Evolutionary conservation across 169 alveolate species (phyloP), one percentile per base, ranked within the genome.

Genomic region (Babesia divergens): DNA sequence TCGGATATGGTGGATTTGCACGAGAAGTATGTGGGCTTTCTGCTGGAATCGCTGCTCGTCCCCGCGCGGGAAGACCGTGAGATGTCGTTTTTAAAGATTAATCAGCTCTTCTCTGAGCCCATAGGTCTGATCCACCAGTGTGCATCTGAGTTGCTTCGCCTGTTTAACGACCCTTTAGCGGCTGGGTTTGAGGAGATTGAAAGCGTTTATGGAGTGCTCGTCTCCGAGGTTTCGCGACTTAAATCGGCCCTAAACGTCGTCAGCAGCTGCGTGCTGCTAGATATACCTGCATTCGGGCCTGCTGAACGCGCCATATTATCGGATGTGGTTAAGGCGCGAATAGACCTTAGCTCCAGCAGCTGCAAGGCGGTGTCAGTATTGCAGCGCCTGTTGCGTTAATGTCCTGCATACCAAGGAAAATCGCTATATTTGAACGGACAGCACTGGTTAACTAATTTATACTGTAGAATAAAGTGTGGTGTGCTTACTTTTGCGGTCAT

Each of bases 341-440:
- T 62, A n/a, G 43, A 62, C 49, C 59, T 62, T 0, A 62, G 47
- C 60, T n/a, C 60, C 34, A n/a, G 35, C 7, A 24, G 32, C 31
- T 62, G 72, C 72, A 26, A 46, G 20, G 49, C 60, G 22, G 51
- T 62, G 26, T 34, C 72, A 9, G 56, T 62, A 20, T 46, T 62
- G 35, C 59, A 44, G 31, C 72, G 72, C 34, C 59, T 62, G 13
- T 49, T 62, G 2, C 52, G 72, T 0, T 62, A 32, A 28, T 40
- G 32, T 1, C 38, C 54, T 9, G 8, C 49, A 13, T 16, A 24
- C n/a, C n/a, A n/a, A n/a, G n/a, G n/a, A n/a, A n/a, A n/a, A n/a
- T n/a, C n/a, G n/a, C n/a, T n/a, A n/a, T n/a, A n/a, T n/a, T n/a
- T n/a, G n/a, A n/a, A n/a, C n/a, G n/a, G n/a, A n/a, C n/a, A n/a